Evolutionary conservation across 768 basidiomycete species (phyloP).

Genomic region (Suillus clintonianus): DNA sequence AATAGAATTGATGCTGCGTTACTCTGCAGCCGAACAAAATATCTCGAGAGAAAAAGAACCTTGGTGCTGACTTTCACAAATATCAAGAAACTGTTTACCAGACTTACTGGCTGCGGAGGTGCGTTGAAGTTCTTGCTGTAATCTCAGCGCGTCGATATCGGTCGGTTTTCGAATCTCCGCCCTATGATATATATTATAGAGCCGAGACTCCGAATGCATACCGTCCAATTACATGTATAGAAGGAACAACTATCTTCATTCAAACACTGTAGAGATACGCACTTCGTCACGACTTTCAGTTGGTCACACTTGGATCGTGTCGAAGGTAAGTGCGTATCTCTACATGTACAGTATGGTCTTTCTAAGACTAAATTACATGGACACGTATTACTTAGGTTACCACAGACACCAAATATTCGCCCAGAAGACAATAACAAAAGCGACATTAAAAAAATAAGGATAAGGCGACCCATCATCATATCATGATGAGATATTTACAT

Average conservation of each 20-base stretch:
- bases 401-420: neutral
- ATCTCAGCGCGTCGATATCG: neutral
- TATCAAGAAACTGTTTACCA: too few species aligned
- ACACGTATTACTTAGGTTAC: neutral
- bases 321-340: too few species aligned
- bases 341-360: too few species aligned
- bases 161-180: too few species aligned
- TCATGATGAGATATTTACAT: conserved; percentile 5
- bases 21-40: neutral
- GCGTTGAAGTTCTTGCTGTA: too few species aligned
- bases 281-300: too few species aligned
- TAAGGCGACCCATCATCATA: conserved; percentile 5
- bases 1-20: too few species aligned
- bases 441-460: conserved; percentile 10
- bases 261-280: too few species aligned
- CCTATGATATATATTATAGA: too few species aligned
- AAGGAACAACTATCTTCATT: neutral
- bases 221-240: neutral
- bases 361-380: conserved; percentile 4
- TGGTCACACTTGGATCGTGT: too few species aligned
- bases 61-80: neutral
- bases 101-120: too few species aligned
- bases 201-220: too few species aligned
- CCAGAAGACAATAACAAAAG: neutral
- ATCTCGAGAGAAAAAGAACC: neutral